A percentile compares a stretch with the other conserved stretches of the same genome.
Conservation (phyloP, 805 yeast genomes). For the Candida chilensis region DNA sequence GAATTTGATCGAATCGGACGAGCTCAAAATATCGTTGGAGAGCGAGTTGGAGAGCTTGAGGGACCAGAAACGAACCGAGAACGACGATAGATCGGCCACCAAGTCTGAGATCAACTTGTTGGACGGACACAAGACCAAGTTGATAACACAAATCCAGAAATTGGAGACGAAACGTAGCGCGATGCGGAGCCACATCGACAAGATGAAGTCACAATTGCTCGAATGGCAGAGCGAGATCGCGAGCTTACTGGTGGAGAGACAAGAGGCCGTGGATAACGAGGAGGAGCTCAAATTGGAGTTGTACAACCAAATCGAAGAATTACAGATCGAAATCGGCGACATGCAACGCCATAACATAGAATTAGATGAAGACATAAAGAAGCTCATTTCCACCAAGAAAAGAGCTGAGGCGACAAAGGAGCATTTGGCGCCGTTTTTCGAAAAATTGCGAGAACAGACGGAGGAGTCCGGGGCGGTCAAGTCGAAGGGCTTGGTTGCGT, state of each 20-base stretch:
- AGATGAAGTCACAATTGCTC: slow-evolving; percentile 19
- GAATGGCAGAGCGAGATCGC: slow-evolving; percentile 19
- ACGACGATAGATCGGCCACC: slow-evolving; percentile 24
- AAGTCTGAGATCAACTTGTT: slow-evolving; percentile 29
- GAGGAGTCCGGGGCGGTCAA: slow-evolving; percentile 3
- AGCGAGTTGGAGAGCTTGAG: slow-evolving; percentile 23
- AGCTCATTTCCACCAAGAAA: slow-evolving; percentile 12
- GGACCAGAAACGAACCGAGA: slow-evolving; percentile 29
- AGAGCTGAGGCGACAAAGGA: slow-evolving; percentile 11
- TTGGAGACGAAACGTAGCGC: slow-evolving; percentile 15
- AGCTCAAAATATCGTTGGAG: slow-evolving; percentile 21
- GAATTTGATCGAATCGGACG: slow-evolving; percentile 21
- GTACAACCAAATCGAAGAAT: slow-evolving; percentile 10
- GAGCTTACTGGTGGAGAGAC: slow-evolving; percentile 7
- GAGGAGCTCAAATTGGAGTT: neutral
- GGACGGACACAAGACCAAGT: slow-evolving; percentile 27
- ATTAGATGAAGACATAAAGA: slow-evolving; percentile 19
- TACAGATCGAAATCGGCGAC: slow-evolving; percentile 13
- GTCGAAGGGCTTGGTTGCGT: slow-evolving; percentile 4
- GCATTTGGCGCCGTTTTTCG: slow-evolving; percentile 11
- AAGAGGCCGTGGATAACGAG: slow-evolving; percentile 1
- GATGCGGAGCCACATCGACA: slow-evolving; percentile 16
- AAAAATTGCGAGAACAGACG: slow-evolving; percentile 7
- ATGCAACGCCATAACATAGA: slow-evolving; percentile 14
- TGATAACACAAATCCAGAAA: slow-evolving; percentile 21